A percentile compares a stretch with the other conserved stretches of the same genome.
phyloP scores from a whole-genome alignment of 228 moss, liverwort and hornwort species.

The Sphagnum fallax region DNA sequence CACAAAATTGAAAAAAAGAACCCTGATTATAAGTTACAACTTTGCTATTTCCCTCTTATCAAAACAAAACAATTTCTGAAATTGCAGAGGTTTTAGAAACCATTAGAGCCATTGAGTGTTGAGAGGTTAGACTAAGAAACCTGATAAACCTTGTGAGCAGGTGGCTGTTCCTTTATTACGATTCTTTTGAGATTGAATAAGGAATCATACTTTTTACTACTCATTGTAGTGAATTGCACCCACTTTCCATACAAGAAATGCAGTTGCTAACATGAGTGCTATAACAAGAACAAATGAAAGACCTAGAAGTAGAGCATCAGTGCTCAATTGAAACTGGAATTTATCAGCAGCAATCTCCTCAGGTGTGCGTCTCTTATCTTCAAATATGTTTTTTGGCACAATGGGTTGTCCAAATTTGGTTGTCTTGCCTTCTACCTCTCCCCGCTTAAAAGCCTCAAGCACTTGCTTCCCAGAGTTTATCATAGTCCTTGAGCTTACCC shows the following conservation, averaged over 20 bases:
- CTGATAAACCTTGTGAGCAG: no score
- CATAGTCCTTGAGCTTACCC: conserved; percentile 55
- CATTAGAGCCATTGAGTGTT: no score
- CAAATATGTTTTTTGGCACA: conserved; percentile 85
- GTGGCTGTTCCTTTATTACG: no score
- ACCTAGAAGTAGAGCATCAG: conserved; percentile 59
- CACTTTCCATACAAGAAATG: conserved; percentile 88
- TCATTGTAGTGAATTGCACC: conserved; percentile 97
- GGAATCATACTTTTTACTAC: conserved; percentile 18
- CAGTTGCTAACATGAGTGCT: conserved; percentile 79
- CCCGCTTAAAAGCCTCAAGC: conserved; percentile 82
- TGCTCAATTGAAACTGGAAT: conserved; percentile 69
- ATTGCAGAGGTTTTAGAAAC: no score
- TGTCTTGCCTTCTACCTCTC: conserved; percentile 66
- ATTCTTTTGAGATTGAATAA: no score
- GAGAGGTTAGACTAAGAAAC: no score
- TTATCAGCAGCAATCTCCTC: conserved; percentile 84
- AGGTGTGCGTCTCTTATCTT: conserved; percentile 83
- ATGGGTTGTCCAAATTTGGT: conserved; percentile 94
- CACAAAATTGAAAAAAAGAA: no score
- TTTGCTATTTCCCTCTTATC: no score
- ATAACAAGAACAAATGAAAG: conserved; percentile 68
- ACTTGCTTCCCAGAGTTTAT: conserved; percentile 67
- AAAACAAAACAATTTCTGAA: no score
- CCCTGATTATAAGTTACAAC: no score